Evolutionary conservation across 305 asterid species (phyloP), one percentile per base, ranked within the genome.

Genomic region (Rubia peregrina): DNA sequence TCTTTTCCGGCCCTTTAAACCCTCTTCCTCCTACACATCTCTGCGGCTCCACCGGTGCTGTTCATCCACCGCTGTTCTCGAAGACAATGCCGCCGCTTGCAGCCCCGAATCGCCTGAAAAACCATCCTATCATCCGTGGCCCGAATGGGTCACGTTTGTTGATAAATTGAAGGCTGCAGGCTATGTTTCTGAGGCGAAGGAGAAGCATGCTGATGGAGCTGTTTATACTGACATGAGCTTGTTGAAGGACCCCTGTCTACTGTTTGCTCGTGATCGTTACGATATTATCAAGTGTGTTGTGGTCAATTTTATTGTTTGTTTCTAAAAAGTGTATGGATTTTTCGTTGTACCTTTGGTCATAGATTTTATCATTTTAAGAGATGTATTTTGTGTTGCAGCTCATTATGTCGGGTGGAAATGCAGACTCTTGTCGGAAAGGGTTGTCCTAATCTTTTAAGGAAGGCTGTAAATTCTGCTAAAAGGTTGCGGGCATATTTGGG

Each of bases 381-480:
- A 44, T 61, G 33, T 40, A 49, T 46, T 53, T 76, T 77, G 67
- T 77, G 41, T 80, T 83, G 71, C 84, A 94, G 97, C 78, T 89
- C 87, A 63, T 68, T 94, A 83, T 83, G 93, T 61, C 65, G 70
- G 46, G 81, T 76, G 73, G 96, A 91, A 61, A 86, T 94, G 63
- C 89, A 85, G 80, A 74, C 83, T 24, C 74, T 91, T 77, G 97
- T 91, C 3, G 93, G 78, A 69, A 86, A 85, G 77, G 95, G 96
- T 7, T 94, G 99, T 57, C 99, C 96, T 42, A 86, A 75, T 83
- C 83, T 89, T 61, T 67, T 75, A 26, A 83, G 99, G 72, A 94
- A 94, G 85, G 82, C 85, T 2, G 96, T 94, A 69, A 91, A 94
- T 80, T 91, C 99, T 0, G 88, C 87, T 6, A 94, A 94, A 77